These are phyloP conservation scores for Rosa chinensis DNA, from an alignment of 306 rosid species.

Conservation along the genomic window DNA sequence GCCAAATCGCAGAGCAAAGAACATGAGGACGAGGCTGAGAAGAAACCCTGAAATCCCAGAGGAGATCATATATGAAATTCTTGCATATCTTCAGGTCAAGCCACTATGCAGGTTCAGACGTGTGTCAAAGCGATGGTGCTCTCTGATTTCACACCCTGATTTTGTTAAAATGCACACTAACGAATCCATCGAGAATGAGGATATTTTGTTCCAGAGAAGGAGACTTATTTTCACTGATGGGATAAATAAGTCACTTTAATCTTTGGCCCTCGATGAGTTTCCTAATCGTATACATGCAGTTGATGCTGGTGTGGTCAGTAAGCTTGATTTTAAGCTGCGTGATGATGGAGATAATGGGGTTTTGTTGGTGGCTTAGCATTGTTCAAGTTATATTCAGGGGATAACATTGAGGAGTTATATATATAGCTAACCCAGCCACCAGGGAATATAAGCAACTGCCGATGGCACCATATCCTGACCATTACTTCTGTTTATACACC, in stretches of 20 bases:
- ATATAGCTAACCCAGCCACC: not conserved
- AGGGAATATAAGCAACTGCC: not conserved
- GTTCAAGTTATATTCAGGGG: not conserved
- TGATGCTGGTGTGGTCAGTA: not conserved
- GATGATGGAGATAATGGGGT: no score
- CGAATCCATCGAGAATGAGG: slow-evolving; percentile 5
- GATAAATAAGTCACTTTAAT: not conserved
- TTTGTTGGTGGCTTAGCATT: not conserved
- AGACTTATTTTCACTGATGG: not conserved
- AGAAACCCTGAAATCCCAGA: not conserved
- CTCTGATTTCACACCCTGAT: not conserved
- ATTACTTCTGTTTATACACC: no score
- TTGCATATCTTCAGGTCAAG: not conserved
- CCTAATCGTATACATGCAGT: not conserved
- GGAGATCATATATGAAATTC: not conserved
- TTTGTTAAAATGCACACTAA: not conserved
- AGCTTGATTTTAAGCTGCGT: not conserved
- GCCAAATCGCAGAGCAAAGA: no score
- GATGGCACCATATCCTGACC: no score
- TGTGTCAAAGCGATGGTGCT: not conserved
- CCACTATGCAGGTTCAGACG: not conserved
- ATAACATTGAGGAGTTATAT: not conserved
- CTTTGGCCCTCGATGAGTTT: not conserved
- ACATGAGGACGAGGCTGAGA: not conserved
- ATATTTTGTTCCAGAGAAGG: not conserved